These are phyloP conservation scores for Penicillium sp. DNA, from an alignment of 2,329 filamentous ascomycete genomes.

Conservation along the genomic window DNA sequence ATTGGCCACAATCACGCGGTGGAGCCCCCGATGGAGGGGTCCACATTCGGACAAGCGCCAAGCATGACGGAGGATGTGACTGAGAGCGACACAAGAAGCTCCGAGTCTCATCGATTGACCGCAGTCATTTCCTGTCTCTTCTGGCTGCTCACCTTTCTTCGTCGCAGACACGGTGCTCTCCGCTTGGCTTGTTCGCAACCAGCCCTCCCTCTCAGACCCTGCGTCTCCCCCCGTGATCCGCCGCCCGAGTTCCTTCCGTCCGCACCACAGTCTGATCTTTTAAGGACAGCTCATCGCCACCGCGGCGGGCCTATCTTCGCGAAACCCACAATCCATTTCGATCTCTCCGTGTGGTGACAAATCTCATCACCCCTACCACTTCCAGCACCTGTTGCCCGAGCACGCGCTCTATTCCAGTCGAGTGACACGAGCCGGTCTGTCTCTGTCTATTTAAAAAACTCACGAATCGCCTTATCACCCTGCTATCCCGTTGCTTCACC, in stretches of 20 bases:
- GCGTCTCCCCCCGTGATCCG: neutral
- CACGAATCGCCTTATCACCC: slow-evolving; percentile 28
- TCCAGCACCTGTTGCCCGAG: neutral
- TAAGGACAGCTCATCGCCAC: slow-evolving; percentile 18
- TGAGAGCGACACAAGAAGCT: no score
- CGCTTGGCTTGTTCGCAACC: no score
- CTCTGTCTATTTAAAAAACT: slow-evolving; percentile 1
- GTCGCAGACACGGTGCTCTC: neutral
- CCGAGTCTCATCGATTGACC: no score
- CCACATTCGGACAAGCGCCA: neutral
- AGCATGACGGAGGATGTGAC: slow-evolving; percentile 7
- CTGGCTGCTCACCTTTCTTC: neutral
- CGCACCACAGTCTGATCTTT: neutral
- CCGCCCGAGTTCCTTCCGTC: neutral
- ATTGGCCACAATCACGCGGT: slow-evolving; percentile 26
- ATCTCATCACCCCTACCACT: neutral
- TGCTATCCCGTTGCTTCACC: slow-evolving; percentile 81
- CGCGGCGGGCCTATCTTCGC: slow-evolving; percentile 7
- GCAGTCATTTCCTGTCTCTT: no score
- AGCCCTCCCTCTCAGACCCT: neutral
- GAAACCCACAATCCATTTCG: slow-evolving; percentile 17
- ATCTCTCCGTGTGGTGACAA: slow-evolving; percentile 5
- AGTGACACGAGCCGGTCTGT: slow-evolving; percentile 3
- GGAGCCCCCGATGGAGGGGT: slow-evolving; percentile 16
- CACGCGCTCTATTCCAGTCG: slow-evolving; percentile 13